A percentile compares a stretch with the other conserved stretches of the same genome.
phyloP scores from a whole-genome alignment of 2,329 filamentous ascomycete genomes.

The Pseudogymnoascus sp. region DNA sequence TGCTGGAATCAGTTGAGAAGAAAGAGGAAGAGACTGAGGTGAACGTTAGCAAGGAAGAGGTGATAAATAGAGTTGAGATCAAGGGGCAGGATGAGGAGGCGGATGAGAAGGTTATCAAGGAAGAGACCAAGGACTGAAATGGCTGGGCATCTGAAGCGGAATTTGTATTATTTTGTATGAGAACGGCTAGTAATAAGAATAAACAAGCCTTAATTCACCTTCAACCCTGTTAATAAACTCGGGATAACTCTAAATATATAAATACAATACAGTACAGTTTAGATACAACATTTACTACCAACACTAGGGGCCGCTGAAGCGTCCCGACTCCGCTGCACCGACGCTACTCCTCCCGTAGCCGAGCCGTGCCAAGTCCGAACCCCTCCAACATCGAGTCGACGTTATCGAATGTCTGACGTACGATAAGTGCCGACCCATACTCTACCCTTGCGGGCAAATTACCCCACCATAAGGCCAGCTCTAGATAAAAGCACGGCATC shows the following conservation, averaged over 20 bases:
- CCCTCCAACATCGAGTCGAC: neutral
- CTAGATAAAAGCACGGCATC: neutral
- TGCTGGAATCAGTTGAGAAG: neutral
- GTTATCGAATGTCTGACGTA: neutral
- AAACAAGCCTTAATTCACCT: no score
- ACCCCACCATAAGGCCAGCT: neutral
- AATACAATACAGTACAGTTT: no score
- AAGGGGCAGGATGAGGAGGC: neutral
- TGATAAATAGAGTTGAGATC: neutral
- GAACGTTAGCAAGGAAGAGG: neutral
- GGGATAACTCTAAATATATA: no score
- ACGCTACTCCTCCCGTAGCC: neutral
- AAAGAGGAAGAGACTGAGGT: neutral
- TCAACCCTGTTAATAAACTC: neutral
- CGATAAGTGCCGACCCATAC: neutral
- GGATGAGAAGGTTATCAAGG: neutral
- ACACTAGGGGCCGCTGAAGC: neutral
- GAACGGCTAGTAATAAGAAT: neutral
- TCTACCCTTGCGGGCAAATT: neutral
- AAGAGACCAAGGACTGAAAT: neutral
- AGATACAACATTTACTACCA: no score
- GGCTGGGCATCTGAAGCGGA: neutral
- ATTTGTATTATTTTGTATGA: neutral
- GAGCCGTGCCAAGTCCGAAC: neutral
- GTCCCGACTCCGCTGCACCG: neutral